These are phyloP conservation scores for Tranzscheliella williamsii DNA, from an alignment of 1,284 basidiomycete species.

Conservation along the genomic window DNA sequence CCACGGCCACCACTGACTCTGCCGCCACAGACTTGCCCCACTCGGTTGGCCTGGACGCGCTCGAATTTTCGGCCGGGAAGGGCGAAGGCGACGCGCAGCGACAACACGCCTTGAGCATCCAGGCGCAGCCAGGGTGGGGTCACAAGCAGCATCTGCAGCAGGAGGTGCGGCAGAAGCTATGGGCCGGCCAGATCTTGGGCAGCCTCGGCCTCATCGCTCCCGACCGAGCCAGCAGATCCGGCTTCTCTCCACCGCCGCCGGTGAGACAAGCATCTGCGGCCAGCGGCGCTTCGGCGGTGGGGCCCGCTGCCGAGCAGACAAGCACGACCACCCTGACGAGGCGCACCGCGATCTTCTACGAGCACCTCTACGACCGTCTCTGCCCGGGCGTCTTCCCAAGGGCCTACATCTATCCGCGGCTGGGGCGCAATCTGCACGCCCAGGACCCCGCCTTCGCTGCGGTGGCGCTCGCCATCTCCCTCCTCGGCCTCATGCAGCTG, in stretches of 20 bases:
- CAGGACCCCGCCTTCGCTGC: slow-evolving; percentile 38
- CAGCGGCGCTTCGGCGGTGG: too few relatives aligned
- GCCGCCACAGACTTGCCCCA: too few relatives aligned
- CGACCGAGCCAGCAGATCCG: too few relatives aligned
- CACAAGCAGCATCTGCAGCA: slow-evolving; percentile 5
- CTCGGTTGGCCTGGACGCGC: slow-evolving; percentile 23
- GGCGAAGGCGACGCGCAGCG: slow-evolving; percentile 35
- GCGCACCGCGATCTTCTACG: slow-evolving; percentile 48
- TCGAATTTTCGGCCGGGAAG: slow-evolving; percentile 23
- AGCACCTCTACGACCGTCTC: slow-evolving; percentile 46
- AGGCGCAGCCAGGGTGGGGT: neutral
- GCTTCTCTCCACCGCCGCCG: too few relatives aligned
- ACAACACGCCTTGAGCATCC: neutral
- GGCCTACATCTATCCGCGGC: slow-evolving; percentile 34
- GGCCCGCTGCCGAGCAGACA: too few relatives aligned
- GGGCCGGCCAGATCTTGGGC: slow-evolving; percentile 25
- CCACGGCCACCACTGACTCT: slow-evolving; percentile 2
- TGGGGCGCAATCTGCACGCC: slow-evolving; percentile 36
- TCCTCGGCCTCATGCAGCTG: slow-evolving; percentile 23
- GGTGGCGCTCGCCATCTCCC: slow-evolving; percentile 40
- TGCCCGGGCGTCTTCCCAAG: slow-evolving; percentile 41
- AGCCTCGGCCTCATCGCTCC: slow-evolving; percentile 15
- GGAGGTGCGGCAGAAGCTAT: slow-evolving; percentile 21
- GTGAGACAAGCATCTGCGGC: too few relatives aligned
- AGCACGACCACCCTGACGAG: slow-evolving; percentile 44